Conservation (phyloP, 768 basidiomycete species). For the Pisolithus marmoratus region DNA sequence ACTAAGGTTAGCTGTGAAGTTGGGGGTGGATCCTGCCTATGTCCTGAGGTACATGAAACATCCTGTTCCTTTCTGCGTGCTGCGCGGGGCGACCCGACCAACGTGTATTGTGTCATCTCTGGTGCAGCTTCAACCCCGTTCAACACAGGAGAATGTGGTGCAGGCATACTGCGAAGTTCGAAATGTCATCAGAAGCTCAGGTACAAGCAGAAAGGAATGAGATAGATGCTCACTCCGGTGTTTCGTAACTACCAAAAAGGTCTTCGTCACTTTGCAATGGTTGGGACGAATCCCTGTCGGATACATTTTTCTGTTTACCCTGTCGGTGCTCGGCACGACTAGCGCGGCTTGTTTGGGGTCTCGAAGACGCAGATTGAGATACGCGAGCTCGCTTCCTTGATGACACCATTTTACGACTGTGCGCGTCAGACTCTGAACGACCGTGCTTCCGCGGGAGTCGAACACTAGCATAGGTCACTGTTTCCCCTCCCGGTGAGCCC, state of each 20-base stretch:
- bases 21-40: no score
- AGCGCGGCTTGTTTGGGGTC: neutral
- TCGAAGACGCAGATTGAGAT: neutral
- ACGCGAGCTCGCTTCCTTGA: conserved; percentile 14
- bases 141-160: neutral
- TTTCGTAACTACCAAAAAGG: conserved; percentile 17
- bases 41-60: neutral
- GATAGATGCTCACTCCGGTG: conserved; percentile 10
- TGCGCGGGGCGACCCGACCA: conserved; percentile 16
- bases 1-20: no score
- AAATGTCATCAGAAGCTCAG: neutral
- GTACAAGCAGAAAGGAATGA: neutral
- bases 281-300: no score
- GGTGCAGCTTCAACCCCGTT: conserved; percentile 3
- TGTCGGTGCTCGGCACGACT: conserved; percentile 1
- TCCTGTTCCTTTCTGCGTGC: neutral
- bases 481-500: neutral
- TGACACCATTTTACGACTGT: neutral
- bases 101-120: conserved; percentile 19
- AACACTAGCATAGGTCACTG: no score
- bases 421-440: conserved; percentile 6
- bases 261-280: conserved; percentile 1
- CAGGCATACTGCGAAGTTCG: neutral
- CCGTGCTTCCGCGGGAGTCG: conserved; percentile 6
- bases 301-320: neutral